A percentile compares a stretch with the other conserved stretches of the same genome.
Evolutionary conservation across 192 early-diverging fungal genomes (phyloP).

Genomic region (Backusella tarrabulga): DNA sequence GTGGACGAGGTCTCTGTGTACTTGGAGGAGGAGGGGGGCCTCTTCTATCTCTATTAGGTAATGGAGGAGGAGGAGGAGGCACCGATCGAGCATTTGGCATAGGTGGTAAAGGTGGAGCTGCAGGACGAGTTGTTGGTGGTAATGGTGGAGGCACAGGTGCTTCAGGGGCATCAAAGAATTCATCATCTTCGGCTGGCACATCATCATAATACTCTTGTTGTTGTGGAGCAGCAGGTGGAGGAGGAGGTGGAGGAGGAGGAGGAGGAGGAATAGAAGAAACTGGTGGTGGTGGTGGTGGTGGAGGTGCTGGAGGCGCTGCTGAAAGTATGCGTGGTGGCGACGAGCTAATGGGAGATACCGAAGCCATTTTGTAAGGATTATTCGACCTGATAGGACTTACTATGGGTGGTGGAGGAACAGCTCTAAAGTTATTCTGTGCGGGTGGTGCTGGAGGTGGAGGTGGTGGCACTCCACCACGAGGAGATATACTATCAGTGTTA

Average conservation of each 20-base stretch:
- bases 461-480: background rate
- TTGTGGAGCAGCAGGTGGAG: slow-evolving; percentile 8
- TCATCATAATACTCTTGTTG: background rate
- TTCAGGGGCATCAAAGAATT: slow-evolving; percentile 19
- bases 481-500: background rate
- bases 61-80: slow-evolving; percentile 18
- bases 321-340: slow-evolving; percentile 2
- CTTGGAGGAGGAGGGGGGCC: slow-evolving; percentile 38
- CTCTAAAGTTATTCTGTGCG: background rate
- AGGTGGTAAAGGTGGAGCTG: slow-evolving; percentile 21
- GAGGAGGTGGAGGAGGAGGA: slow-evolving; percentile 3
- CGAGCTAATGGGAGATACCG: slow-evolving; percentile 10
- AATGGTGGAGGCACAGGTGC: slow-evolving; percentile 14
- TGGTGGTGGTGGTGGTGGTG: background rate
- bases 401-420: slow-evolving; percentile 1
- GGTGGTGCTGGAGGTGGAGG: background rate
- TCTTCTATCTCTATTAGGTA: slow-evolving; percentile 32
- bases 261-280: background rate
- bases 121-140: slow-evolving; percentile 1
- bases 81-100: slow-evolving; percentile 20
- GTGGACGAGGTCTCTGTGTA: slow-evolving; percentile 32
- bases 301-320: background rate
- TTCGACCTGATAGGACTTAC: slow-evolving; percentile 13
- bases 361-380: slow-evolving; percentile 26
- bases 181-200: slow-evolving; percentile 12